Conservation (phyloP, 2,329 filamentous ascomycete genomes). For the Tolypocladium pustulatum region DNA sequence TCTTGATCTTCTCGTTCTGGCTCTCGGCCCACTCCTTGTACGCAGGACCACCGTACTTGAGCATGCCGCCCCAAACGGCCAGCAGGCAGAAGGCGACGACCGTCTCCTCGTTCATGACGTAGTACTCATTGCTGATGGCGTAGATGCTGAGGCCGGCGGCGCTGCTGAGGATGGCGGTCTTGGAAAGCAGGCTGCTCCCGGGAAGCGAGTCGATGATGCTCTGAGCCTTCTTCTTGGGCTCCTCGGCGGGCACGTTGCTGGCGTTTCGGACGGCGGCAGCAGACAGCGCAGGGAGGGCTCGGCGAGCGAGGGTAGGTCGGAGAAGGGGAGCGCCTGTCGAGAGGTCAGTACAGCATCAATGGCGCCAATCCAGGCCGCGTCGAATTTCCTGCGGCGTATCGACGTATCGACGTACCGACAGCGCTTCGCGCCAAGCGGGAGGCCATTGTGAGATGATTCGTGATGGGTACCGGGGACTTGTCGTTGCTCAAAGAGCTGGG, state of each 20-base stretch:
- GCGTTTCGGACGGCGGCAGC: constrained; percentile 58
- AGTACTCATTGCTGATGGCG: constrained; percentile 98
- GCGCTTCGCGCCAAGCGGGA: constrained; percentile 94
- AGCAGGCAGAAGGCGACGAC: constrained; percentile 88
- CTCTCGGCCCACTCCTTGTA: constrained; percentile 88
- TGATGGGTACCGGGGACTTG: constrained; percentile 37
- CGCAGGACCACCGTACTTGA: constrained; percentile 85
- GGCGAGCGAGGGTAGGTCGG: constrained; percentile 69
- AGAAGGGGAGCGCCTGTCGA: constrained; percentile 75
- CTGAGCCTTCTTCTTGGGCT: constrained; percentile 94
- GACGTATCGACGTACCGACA: constrained; percentile 61
- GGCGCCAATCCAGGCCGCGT: constrained; percentile 17
- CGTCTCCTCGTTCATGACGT: constrained; percentile 98
- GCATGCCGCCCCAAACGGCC: constrained; percentile 83
- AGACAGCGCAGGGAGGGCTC: constrained; percentile 64
- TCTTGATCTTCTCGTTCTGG: constrained; percentile 86
- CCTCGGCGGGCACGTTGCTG: constrained; percentile 71
- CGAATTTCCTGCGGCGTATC: constrained; percentile 6
- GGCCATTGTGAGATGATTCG: constrained; percentile 74
- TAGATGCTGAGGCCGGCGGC: constrained; percentile 84
- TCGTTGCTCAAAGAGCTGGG: constrained; percentile 33
- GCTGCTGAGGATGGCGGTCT: constrained; percentile 93
- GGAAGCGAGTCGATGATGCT: constrained; percentile 89
- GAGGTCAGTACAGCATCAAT: constrained; percentile 12
- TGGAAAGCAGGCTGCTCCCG: constrained; percentile 84